Evolutionary conservation across 352 stramenopile genomes (phyloP).

Genomic region (Phytophthora hybrid): DNA sequence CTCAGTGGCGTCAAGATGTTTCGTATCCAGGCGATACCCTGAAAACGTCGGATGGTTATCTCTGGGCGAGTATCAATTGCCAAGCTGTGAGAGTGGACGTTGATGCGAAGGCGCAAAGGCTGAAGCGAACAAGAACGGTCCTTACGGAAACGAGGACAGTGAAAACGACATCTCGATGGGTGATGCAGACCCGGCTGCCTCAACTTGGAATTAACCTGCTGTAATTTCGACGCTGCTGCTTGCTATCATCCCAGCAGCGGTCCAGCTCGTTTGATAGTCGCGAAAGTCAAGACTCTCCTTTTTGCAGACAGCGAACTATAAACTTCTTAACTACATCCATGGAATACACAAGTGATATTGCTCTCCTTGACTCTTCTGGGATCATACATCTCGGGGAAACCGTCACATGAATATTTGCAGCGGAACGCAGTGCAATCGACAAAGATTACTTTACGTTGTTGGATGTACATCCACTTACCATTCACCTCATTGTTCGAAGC

Average conservation of each 20-base stretch:
- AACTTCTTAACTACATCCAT: not conserved
- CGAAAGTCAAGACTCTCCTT: not conserved
- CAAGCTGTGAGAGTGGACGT: slow-evolving; percentile 19
- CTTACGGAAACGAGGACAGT: slow-evolving; percentile 28
- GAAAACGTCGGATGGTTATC: slow-evolving; percentile 30
- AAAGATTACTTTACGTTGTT: too few relatives aligned
- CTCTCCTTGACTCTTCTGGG: not conserved
- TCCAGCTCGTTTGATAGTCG: slow-evolving; percentile 13
- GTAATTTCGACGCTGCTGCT: not conserved
- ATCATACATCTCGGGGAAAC: not conserved
- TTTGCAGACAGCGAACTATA: not conserved
- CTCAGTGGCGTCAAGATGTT: slow-evolving; percentile 26
- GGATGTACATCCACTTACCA: too few relatives aligned
- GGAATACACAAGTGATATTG: not conserved
- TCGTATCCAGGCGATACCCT: slow-evolving; percentile 39
- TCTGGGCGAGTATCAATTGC: slow-evolving; percentile 31
- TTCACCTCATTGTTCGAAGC: not conserved
- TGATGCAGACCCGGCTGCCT: slow-evolving; percentile 3
- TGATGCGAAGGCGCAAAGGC: slow-evolving; percentile 19
- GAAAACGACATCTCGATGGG: slow-evolving; percentile 37
- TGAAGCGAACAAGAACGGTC: slow-evolving; percentile 33
- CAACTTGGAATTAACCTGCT: not conserved
- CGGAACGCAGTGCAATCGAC: too few relatives aligned
- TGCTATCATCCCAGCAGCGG: not conserved
- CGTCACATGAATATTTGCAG: not conserved